Conservation (phyloP, 2,329 filamentous ascomycete genomes). For the Cercospora brassicicola region DNA sequence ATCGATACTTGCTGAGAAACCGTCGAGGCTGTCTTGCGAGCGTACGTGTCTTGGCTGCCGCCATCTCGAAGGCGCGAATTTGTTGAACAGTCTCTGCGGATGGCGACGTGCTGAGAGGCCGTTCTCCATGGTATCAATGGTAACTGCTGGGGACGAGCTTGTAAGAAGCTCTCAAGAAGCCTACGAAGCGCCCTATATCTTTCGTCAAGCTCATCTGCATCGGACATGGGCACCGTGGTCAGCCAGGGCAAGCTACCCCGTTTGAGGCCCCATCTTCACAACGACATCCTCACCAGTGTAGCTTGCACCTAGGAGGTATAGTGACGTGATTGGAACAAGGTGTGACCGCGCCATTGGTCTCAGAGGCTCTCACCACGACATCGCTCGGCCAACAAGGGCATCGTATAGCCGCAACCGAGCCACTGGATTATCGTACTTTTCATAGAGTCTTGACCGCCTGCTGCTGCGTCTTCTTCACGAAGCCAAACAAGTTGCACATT, state of each 20-base stretch:
- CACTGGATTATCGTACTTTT: background rate
- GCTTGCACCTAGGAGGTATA: background rate
- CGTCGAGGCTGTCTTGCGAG: constrained; percentile 8
- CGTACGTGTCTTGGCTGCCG: constrained; percentile 8
- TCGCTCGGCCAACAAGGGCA: background rate
- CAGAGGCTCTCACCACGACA: background rate
- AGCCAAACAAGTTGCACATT: background rate
- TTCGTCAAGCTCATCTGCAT: background rate
- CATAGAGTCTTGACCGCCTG: background rate
- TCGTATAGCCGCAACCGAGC: background rate
- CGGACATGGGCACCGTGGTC: background rate
- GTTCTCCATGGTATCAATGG: background rate
- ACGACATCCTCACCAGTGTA: background rate
- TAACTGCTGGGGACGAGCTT: background rate
- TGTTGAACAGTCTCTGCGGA: constrained; percentile 14
- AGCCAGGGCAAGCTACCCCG: background rate
- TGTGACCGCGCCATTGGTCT: background rate
- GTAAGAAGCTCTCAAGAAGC: background rate
- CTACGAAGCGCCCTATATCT: background rate
- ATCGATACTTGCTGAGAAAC: background rate
- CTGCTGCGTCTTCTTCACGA: background rate
- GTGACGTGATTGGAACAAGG: background rate
- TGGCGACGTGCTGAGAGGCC: background rate
- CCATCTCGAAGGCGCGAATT: constrained; percentile 13
- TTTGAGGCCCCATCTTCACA: background rate